These are phyloP conservation scores for Desmodesmus armatus DNA, from an alignment of 139 green algal genomes.

Conservation along the genomic window DNA sequence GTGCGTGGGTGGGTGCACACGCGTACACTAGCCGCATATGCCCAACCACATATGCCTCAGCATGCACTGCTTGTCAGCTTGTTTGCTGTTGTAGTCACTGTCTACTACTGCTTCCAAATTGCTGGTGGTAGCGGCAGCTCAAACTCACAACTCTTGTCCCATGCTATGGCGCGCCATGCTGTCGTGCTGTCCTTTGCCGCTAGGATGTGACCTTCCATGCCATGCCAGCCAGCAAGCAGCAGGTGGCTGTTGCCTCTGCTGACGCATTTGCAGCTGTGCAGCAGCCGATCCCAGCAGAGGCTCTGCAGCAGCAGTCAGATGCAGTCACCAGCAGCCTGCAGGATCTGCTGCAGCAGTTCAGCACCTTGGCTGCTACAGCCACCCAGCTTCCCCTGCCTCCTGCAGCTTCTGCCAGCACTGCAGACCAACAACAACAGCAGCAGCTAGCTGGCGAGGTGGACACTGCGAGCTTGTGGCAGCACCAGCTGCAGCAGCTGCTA, in stretches of 20 bases:
- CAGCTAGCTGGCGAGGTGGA: not conserved
- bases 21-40: too few relatives aligned
- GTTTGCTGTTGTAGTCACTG: too few relatives aligned
- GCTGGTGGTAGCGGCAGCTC: too few relatives aligned
- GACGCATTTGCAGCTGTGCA: too few relatives aligned
- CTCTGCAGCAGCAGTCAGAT: too few relatives aligned
- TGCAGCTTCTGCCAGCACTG: not conserved
- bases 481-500: slow-evolving; percentile 19
- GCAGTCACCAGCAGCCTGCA: not conserved
- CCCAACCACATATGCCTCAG: too few relatives aligned
- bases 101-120: too few relatives aligned
- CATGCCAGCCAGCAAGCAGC: slow-evolving; percentile 20
- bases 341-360: slow-evolving; percentile 6
- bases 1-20: too few relatives aligned
- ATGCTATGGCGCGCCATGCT: not conserved
- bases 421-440: not conserved
- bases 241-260: not conserved
- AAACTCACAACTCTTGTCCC: too few relatives aligned
- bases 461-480: slow-evolving; percentile 6
- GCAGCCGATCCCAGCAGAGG: not conserved
- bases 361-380: not conserved
- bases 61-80: too few relatives aligned
- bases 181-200: not conserved
- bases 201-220: slow-evolving; percentile 22
- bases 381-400: not conserved